Percentiles rank a stretch among this genome's conserved stretches.
Evolutionary conservation across 75 land plant genomes (phyloP).

Genomic region (Ceratopteris richardii): DNA sequence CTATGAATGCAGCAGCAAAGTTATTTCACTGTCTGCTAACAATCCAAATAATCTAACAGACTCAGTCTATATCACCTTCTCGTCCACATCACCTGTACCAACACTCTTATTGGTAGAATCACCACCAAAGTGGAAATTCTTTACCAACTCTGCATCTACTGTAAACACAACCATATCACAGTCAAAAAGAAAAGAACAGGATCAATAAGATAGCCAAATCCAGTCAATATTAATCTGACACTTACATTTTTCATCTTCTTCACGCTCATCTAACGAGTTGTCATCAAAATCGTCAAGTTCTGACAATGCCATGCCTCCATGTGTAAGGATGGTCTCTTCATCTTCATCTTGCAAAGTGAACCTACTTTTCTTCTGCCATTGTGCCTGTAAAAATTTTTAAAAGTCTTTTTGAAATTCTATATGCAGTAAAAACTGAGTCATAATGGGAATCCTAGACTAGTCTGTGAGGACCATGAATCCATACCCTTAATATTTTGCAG

Average conservation of each 20-base stretch:
- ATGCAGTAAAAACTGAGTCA: neutral
- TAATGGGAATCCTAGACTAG: too few species aligned
- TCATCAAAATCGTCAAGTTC: constrained; percentile 75
- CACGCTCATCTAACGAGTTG: constrained; percentile 44
- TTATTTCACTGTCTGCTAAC: too few species aligned
- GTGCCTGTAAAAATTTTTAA: constrained; percentile 37
- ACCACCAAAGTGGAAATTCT: constrained; percentile 6
- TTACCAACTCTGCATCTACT: constrained; percentile 19
- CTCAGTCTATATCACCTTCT: constrained; percentile 3
- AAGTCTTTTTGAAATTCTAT: neutral
- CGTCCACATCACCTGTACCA: neutral
- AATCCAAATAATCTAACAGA: neutral
- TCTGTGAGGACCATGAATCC: too few species aligned
- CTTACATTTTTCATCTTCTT: constrained; percentile 17
- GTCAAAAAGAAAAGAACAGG: neutral
- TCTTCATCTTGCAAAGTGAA: constrained; percentile 77
- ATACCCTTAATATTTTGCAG: too few species aligned
- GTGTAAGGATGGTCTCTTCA: constrained; percentile 56
- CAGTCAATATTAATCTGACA: too few species aligned
- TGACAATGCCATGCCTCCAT: constrained; percentile 30
- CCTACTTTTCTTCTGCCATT: constrained; percentile 48
- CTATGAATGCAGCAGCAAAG: too few species aligned
- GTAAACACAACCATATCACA: constrained; percentile 5
- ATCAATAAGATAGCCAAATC: too few species aligned
- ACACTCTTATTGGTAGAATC: neutral